Percentiles rank a stretch among this genome's conserved stretches.
phyloP scores from a whole-genome alignment of 768 basidiomycete genomes.

The Strobilomyces confusus region DNA sequence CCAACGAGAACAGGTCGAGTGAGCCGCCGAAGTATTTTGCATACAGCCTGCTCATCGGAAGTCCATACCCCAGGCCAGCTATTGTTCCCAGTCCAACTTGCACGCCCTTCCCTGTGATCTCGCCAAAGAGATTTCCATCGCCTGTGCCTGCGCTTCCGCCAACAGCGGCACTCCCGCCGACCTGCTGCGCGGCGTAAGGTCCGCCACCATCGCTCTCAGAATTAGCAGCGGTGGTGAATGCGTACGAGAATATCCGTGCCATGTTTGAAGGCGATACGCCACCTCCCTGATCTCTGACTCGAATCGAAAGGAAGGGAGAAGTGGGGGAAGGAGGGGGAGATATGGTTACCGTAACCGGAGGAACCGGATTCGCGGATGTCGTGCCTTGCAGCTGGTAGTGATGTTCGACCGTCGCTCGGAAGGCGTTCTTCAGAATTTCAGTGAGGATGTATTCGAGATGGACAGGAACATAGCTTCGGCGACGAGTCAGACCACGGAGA shows the following conservation, averaged over 20 bases:
- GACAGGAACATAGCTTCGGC: constrained; percentile 73
- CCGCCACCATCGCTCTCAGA: constrained; percentile 50
- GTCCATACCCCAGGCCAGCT: constrained; percentile 83
- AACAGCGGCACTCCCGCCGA: constrained; percentile 68
- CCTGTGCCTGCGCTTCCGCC: constrained; percentile 39
- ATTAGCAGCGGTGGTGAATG: constrained; percentile 80
- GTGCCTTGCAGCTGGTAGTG: constrained; percentile 44
- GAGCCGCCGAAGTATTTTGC: constrained; percentile 86
- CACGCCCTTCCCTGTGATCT: constrained; percentile 73
- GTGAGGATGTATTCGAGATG: constrained; percentile 91
- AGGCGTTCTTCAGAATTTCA: constrained; percentile 87
- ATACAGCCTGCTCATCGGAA: constrained; percentile 76
- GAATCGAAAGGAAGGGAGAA: constrained; percentile 60
- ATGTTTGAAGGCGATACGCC: constrained; percentile 75
- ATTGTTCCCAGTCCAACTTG: constrained; percentile 86
- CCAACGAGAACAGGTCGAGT: constrained; percentile 73
- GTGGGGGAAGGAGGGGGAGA: constrained; percentile 45
- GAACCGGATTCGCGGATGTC: constrained; percentile 36
- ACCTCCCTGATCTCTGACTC: constrained; percentile 84
- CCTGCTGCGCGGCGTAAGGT: constrained; percentile 73
- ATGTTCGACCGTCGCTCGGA: constrained; percentile 83
- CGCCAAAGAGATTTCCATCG: constrained; percentile 61
- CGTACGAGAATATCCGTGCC: constrained; percentile 83
- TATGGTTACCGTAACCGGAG: constrained; percentile 70
- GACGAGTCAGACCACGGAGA: constrained; percentile 9